Base-by-base conservation (phyloP, 1,284 basidiomycete genomes). In the Moesziomyces parantarcticus region DNA sequence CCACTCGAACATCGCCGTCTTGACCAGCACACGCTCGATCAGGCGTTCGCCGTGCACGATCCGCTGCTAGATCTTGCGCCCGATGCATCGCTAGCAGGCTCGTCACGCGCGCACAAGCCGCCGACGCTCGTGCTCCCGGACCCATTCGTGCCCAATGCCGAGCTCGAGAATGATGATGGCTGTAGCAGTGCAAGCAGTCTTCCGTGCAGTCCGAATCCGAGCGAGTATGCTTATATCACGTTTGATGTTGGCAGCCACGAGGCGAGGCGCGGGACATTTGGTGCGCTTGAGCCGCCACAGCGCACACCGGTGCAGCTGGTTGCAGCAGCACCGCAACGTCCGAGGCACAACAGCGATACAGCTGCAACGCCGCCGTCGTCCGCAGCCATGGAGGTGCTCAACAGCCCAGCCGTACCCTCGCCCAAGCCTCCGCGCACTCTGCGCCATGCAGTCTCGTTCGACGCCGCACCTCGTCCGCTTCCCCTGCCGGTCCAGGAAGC, bases 321-420 rank as follows among this genome's bases (percentile, higher is more conserved):
- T 6, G 40, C 53, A 3, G 29, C 29, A 11, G 14, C 53, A 22
- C 39, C 20, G 23, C n/a, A 36, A 9, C 46, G 53, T 20, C 18
- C 29, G 18, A 32, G 52, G 14, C 23, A 34, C 22, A 32, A 45
- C 10, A 54, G 52, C 34, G 52, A 54, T n/a, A 46, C 32, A 13
- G 49, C 48, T 7, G 22, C n/a, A 20, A 57, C 50, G 21, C 54
- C 58, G 0, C 64, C 53, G n/a, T 53, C 47, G 9, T 61, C 58
- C 0, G 54, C 60, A 5, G 58, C 58, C 0, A 67, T 67, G 50
- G 58, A 67, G 23, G 61, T 61, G 25, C 51, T 67, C 3, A 16
- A 23, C 20, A 41, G 50, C 3, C 65, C 65, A 0, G 36, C 44
- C 4, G 18, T 34, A 9, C 9, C 45, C 13, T 44, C 45, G 9